A percentile compares a stretch with the other conserved stretches of the same genome.
Conservation (phyloP, 2,329 filamentous ascomycete species). For the Exophiala calicioides region DNA sequence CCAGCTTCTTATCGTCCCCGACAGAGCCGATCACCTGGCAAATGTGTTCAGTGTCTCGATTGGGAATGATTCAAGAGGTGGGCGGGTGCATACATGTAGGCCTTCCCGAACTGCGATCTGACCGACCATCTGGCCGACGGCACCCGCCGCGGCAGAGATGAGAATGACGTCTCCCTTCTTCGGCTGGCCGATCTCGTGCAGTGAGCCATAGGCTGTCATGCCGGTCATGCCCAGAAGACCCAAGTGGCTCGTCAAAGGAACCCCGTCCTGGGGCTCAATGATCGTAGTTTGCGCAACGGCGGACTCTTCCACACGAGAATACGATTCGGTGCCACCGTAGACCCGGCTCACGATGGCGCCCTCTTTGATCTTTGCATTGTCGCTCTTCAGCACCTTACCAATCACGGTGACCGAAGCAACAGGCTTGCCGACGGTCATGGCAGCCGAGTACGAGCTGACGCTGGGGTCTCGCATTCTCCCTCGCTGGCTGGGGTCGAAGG, state of each 20-base stretch:
- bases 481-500: constrained; percentile 76
- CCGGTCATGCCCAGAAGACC: constrained; percentile 72
- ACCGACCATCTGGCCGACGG: constrained; percentile 73
- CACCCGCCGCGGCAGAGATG: constrained; percentile 70
- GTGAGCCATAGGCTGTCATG: constrained; percentile 65
- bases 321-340: constrained; percentile 59
- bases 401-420: constrained; percentile 60
- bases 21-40: constrained; percentile 68
- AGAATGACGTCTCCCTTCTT: constrained; percentile 73
- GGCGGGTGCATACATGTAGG: constrained; percentile 42
- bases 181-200: constrained; percentile 67
- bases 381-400: constrained; percentile 66
- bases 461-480: constrained; percentile 67
- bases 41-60: background rate
- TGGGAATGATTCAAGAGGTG: background rate
- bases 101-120: constrained; percentile 74
- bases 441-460: constrained; percentile 63
- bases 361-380: constrained; percentile 57
- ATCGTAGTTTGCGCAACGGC: constrained; percentile 35
- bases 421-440: constrained; percentile 60
- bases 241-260: constrained; percentile 65
- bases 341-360: constrained; percentile 55
- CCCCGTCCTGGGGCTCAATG: constrained; percentile 52
- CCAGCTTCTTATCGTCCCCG: constrained; percentile 70
- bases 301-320: constrained; percentile 55